Base-by-base conservation (phyloP, 768 basidiomycete genomes). In the Mycena maculata region DNA sequence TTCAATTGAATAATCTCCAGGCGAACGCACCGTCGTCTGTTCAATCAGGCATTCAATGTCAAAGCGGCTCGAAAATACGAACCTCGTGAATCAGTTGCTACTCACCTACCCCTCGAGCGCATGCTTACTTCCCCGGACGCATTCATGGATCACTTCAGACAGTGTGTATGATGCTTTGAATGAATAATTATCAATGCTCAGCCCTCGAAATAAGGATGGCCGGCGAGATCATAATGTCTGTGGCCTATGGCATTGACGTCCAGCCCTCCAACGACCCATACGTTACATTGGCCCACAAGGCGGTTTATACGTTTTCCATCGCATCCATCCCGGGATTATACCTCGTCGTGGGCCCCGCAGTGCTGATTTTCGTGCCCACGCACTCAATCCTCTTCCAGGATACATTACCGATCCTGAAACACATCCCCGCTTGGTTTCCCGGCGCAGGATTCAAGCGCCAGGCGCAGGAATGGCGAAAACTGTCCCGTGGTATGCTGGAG, bases 401-500 rank as follows among this genome's bases (percentile, higher is more conserved):
- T 53, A 48, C 22, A n/a, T 52, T 53, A 15, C 64, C 58, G 16
- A 28, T 36, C 71, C 71, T 78, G 42, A 71, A 68, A 22, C 60
- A 77, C 49, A 49, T 79, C 7, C 79, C 78, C 0, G 36, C 52
- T 5, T 86, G 84, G 84, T 44, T 85, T 9, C 84, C 85, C 28
- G 85, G 85, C 0, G 79, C 81, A 13, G 79, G 79, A 36, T 86
- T 84, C 72, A 78, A 84, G 63, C 76, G 74, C 48, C 75, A 75
- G 53, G 84, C 84, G 5, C 71, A 75, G 28, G 49, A 70, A 33
- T 79, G 81, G 71, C 74, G 74, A 20, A 74, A 71, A 31, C 72
- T 79, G 12, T 76, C 78, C 22, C 61, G 74, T 9, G 75, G 79
- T 20, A 79, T 84, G 77, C 71, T 77, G 22, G 77, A 82, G 42